These are phyloP conservation scores for Talaromyces sp. DNA, from an alignment of 2,329 filamentous ascomycete genomes.

Conservation along the genomic window DNA sequence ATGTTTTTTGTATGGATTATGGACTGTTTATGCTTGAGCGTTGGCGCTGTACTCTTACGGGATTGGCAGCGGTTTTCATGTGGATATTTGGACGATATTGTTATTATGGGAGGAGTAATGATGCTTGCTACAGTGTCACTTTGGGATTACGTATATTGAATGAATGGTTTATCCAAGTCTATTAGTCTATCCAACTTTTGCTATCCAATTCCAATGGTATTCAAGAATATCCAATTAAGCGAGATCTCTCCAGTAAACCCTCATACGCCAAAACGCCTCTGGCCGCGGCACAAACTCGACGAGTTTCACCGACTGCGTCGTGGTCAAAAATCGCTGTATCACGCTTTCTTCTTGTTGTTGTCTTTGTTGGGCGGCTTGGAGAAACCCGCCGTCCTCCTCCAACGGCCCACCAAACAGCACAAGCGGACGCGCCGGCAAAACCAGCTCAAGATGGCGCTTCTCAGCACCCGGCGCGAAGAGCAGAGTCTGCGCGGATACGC, in stretches of 20 bases:
- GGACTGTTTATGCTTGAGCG: constrained; percentile 2
- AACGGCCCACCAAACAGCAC: constrained; percentile 54
- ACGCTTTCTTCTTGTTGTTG: not conserved
- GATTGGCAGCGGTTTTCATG: not conserved
- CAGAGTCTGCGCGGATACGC: constrained; percentile 47
- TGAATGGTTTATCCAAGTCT: not conserved
- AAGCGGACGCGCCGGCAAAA: constrained; percentile 46
- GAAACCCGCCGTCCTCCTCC: constrained; percentile 15
- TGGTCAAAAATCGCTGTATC: constrained; percentile 1
- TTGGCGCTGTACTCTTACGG: constrained; percentile 1
- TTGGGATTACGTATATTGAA: not conserved
- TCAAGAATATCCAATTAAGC: not conserved
- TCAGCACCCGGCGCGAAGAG: constrained; percentile 58
- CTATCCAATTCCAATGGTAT: not conserved
- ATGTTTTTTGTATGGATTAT: not conserved
- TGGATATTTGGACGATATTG: not conserved
- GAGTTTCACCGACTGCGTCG: not conserved
- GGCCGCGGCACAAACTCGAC: constrained; percentile 5
- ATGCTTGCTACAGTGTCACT: not conserved
- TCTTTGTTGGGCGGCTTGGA: not conserved
- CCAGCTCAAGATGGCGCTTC: constrained; percentile 47
- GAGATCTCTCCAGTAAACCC: constrained; percentile 7
- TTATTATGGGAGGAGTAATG: not conserved
- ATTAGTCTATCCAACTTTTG: not conserved
- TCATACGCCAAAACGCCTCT: constrained; percentile 11